phyloP scores from a whole-genome alignment of 768 basidiomycete genomes.

The Russula virescens region DNA sequence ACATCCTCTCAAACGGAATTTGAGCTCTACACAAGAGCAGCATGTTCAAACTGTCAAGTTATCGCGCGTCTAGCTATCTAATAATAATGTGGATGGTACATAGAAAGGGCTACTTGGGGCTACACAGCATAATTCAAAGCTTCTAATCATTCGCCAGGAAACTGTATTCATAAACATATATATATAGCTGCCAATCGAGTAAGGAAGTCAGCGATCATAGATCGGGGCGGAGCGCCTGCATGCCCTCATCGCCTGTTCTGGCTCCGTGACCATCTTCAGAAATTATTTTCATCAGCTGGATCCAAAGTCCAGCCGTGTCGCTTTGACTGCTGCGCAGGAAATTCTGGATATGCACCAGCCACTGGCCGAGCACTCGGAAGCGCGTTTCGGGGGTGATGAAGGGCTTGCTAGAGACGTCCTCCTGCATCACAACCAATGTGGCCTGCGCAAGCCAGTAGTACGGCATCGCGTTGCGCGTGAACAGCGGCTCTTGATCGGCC shows the following conservation, averaged over 20 bases:
- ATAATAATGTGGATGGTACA: constrained; percentile 2
- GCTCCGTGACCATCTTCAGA: constrained; percentile 15
- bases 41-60: not conserved
- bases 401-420: constrained; percentile 33
- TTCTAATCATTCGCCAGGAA: no score
- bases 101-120: not conserved
- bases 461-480: constrained; percentile 34
- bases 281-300: constrained; percentile 22
- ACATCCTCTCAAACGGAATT: not conserved
- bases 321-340: constrained; percentile 19
- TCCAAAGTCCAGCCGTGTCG: constrained; percentile 20
- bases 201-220: constrained; percentile 3
- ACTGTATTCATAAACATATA: no score
- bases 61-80: not conserved
- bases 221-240: constrained; percentile 21
- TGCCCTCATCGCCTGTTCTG: not conserved
- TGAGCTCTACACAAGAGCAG: no score
- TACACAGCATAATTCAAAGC: constrained; percentile 1
- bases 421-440: constrained; percentile 41
- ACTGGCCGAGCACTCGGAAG: constrained; percentile 22
- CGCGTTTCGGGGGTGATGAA: constrained; percentile 19
- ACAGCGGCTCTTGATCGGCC: constrained; percentile 16
- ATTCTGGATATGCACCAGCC: constrained; percentile 19
- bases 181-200: not conserved
- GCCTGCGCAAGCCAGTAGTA: constrained; percentile 54